These are phyloP conservation scores for Boletus patriciae DNA, from an alignment of 768 basidiomycete genomes.

Conservation along the genomic window DNA sequence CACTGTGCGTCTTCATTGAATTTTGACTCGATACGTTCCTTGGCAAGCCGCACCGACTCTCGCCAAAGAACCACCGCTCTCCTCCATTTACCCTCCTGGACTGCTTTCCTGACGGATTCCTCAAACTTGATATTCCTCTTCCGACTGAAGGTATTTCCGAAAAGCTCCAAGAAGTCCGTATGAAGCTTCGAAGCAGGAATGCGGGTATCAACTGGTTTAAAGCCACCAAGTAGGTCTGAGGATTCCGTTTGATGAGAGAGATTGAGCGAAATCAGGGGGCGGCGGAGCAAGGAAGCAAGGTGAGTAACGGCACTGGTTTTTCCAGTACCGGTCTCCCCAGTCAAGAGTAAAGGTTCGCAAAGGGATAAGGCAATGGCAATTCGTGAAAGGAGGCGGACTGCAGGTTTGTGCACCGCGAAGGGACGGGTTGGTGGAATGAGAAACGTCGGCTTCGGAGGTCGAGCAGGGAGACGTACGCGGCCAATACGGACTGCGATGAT, in stretches of 20 bases:
- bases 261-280: slow-evolving; percentile 84
- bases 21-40: slow-evolving; percentile 54
- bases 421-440: slow-evolving; percentile 46
- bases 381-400: slow-evolving; percentile 73
- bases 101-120: slow-evolving; percentile 75
- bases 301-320: slow-evolving; percentile 93
- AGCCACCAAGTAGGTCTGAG: slow-evolving; percentile 90
- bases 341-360: slow-evolving; percentile 83
- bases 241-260: slow-evolving; percentile 96
- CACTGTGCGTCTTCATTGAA: slow-evolving; percentile 30
- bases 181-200: slow-evolving; percentile 72
- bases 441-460: slow-evolving; percentile 38
- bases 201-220: slow-evolving; percentile 91
- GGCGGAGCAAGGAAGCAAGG: slow-evolving; percentile 73
- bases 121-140: slow-evolving; percentile 88
- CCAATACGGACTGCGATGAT: slow-evolving; percentile 60
- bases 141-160: slow-evolving; percentile 84
- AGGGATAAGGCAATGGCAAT: slow-evolving; percentile 72
- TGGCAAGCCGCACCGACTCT: slow-evolving; percentile 69
- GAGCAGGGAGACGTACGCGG: slow-evolving; percentile 55
- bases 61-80: slow-evolving; percentile 81
- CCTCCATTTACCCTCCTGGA: slow-evolving; percentile 83
- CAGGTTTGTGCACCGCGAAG: slow-evolving; percentile 89
- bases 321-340: slow-evolving; percentile 99
- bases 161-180: slow-evolving; percentile 73